Evolutionary conservation across 306 rosid species (phyloP), one percentile per base, ranked within the genome.

Genomic region (Pyrus pyrifolia): DNA sequence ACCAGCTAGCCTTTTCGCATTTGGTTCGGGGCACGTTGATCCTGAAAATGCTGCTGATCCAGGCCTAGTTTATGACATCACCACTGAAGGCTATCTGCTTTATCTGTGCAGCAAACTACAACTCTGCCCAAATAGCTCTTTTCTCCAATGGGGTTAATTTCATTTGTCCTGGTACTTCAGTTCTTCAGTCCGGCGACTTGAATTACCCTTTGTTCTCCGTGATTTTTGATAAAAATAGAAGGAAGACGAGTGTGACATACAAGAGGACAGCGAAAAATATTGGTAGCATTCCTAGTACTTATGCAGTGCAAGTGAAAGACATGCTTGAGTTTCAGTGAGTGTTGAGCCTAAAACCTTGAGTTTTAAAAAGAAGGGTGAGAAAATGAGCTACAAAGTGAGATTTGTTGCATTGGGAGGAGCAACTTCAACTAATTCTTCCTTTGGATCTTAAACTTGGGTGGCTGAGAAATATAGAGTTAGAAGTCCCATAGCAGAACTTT

Each of bases 201-300:
- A 89, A 91, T 19, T 89, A 89, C 86, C 97, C 97, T 82, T 91
- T 92, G 29, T 89, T 89, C 82, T 58, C 92, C 1, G 94, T 89
- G 30, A 7, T 77, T 11, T 85, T 85, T 31, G 29, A 70, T 13
- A 73, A 58, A 72, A 77, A 57, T 29, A 76, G 65, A 8, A 30
- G 23, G 12, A 83, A 74, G 35, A 30, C n/a, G 38, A 81, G 33
- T 75, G 84, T 83, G 45, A 83, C 90, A 60, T 83, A 81, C 76
- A 85, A 75, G 62, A 88, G 94, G 75, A 77, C 89, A 61, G 87
- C 81, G 71, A 91, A 87, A 87, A 91, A 91, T 83, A 93, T 89
- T 35, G 97, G 93, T 5, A 69, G 46, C 63, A 19, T 75, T 4
- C 68, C 62, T 51, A 80, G 93, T 81, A 76, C 22, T 59, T 91